These are phyloP conservation scores for Neonectria coccinea DNA, from an alignment of 2,329 filamentous ascomycete genomes.

Conservation along the genomic window DNA sequence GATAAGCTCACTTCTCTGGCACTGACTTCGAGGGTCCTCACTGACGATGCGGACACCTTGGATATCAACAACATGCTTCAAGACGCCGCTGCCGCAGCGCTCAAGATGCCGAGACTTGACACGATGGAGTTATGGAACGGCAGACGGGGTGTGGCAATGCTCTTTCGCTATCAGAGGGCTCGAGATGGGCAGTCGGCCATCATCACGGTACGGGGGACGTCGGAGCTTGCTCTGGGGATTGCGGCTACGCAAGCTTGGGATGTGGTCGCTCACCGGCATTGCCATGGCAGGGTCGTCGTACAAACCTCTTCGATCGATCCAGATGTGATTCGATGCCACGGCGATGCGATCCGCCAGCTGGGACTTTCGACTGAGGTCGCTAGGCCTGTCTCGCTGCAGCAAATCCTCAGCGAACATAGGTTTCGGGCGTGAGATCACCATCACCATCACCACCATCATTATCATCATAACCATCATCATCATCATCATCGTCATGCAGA, in stretches of 20 bases:
- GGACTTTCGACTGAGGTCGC: conserved; percentile 35
- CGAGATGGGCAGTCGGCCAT: conserved; percentile 33
- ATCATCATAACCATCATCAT: too few species aligned
- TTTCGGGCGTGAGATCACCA: conserved; percentile 25
- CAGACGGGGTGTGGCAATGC: conserved; percentile 39
- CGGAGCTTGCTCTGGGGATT: conserved; percentile 30
- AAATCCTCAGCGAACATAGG: conserved; percentile 38
- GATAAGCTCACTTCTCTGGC: too few species aligned
- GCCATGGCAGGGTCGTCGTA: conserved; percentile 29
- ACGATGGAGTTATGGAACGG: conserved; percentile 52
- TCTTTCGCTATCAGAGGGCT: conserved; percentile 41
- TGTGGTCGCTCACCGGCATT: conserved; percentile 36
- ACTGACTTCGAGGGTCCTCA: too few species aligned
- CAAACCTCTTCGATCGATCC: conserved; percentile 34
- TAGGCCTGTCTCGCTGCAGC: conserved; percentile 38
- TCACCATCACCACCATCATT: too few species aligned
- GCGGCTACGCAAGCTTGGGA: conserved; percentile 42
- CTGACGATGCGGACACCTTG: too few species aligned
- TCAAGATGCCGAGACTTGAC: conserved; percentile 47
- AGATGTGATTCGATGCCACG: conserved; percentile 34
- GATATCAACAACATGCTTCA: too few species aligned
- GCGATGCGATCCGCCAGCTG: conserved; percentile 42
- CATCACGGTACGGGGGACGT: conserved; percentile 44
- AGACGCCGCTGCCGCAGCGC: conserved; percentile 17
- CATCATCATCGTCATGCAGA: conserved; percentile 14